These are phyloP conservation scores for Patellaria atrata DNA, from an alignment of 495 filamentous ascomycete genomes.

Conservation along the genomic window DNA sequence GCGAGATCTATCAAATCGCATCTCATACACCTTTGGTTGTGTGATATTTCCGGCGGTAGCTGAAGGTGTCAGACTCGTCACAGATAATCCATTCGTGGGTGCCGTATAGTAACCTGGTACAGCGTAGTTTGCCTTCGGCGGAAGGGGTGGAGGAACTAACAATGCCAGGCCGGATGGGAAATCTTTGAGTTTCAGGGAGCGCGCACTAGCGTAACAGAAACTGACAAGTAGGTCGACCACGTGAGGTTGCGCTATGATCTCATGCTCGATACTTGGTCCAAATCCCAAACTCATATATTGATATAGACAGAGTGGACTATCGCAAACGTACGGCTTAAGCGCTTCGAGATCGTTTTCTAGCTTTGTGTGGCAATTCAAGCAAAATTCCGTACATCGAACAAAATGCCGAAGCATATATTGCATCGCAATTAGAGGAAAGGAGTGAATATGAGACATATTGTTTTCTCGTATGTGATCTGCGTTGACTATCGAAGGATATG, in stretches of 20 bases:
- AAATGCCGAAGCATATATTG: slow-evolving; percentile 72
- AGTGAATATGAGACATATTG: slow-evolving; percentile 16
- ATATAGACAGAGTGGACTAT: slow-evolving; percentile 63
- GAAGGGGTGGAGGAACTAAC: no score
- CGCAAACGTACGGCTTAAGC: slow-evolving; percentile 87
- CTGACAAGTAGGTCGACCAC: slow-evolving; percentile 79
- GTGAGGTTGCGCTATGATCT: slow-evolving; percentile 63
- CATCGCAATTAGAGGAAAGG: slow-evolving; percentile 61
- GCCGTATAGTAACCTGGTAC: neutral
- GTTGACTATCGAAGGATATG: slow-evolving; percentile 21
- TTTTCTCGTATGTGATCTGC: slow-evolving; percentile 23
- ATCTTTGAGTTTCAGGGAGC: slow-evolving; percentile 33
- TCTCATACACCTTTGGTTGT: neutral
- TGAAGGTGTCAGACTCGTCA: neutral
- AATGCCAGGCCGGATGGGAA: slow-evolving; percentile 57
- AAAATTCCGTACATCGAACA: slow-evolving; percentile 74
- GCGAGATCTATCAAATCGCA: slow-evolving; percentile 23
- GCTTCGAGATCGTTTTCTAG: slow-evolving; percentile 61
- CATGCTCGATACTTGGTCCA: slow-evolving; percentile 72
- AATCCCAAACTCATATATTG: slow-evolving; percentile 86
- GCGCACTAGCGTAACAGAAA: slow-evolving; percentile 57
- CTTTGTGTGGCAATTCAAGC: slow-evolving; percentile 69
- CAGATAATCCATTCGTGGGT: neutral
- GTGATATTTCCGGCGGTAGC: slow-evolving; percentile 1
- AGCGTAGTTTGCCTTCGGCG: neutral